Evolutionary conservation across 2,329 filamentous ascomycete genomes (phyloP), one percentile per base, ranked within the genome.

Genomic region (Fusarium transvaalense): DNA sequence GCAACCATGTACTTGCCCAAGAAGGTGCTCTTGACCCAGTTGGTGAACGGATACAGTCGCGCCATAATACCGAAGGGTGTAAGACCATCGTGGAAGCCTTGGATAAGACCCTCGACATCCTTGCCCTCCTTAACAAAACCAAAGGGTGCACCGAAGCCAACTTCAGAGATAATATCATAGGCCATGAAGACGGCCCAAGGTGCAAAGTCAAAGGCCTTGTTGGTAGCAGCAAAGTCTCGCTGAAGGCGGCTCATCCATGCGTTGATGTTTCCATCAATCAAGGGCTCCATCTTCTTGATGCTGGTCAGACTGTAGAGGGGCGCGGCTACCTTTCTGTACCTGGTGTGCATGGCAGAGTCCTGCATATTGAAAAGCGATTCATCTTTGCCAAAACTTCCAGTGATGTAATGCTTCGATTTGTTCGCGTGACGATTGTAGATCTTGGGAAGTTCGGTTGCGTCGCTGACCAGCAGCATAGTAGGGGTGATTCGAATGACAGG

Each of bases 281-380:
- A 67, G 1, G 84, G 83, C 73, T 89, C 87, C 83, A 87, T 88
- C 66, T 82, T 85, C 75, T 84, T 85, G 67, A 89, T 82, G 68
- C 86, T 88, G 43, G 77, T 81, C 70, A 88, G 86, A 54, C 81
- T 84, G 70, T 88, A 89, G 3, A 85, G 82, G 2, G 81, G 80
- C 2, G 86, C 87, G 25, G 84, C 81, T 23, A 86, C 80, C 75
- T 87, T 88, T 19, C 87, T 80, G 68, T 83, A 85, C 3, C 79
- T 77, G 5, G 85, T 80, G 71, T 89, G 87, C 6, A 78, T 76
- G 54, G 79, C 79, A 45, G 83, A 79, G 45, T 85, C 82, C 61
- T 84, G 83, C 82, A 87, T 88, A 59, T 88, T 88, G 75, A 89
- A 88, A 8, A 88, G 69, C 2, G 80, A 82, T 61, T 88, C 86